phyloP scores from a whole-genome alignment of 2,329 filamentous ascomycete genomes.

The Alternaria incomplexa region DNA sequence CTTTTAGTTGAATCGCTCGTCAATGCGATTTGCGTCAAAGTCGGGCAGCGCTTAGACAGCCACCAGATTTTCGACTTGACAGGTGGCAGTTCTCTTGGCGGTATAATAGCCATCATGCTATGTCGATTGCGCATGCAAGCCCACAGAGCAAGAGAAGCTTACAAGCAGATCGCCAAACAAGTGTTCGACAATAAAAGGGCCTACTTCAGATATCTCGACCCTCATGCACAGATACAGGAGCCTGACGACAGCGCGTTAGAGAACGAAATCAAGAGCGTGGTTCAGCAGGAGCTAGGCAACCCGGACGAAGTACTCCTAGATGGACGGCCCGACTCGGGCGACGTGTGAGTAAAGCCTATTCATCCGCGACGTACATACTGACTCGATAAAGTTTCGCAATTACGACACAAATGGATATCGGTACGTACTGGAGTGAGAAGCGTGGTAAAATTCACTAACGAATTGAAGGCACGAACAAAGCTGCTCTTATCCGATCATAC shows the following conservation, averaged over 20 bases:
- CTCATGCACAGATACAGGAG: conserved; percentile 10
- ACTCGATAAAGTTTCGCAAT: conserved; percentile 32
- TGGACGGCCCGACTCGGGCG: conserved; percentile 28
- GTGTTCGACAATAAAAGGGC: conserved; percentile 35
- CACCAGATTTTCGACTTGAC: conserved; percentile 43
- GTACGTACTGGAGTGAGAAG: conserved; percentile 1
- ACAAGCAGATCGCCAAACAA: conserved; percentile 30
- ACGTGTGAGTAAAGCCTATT: conserved; percentile 31
- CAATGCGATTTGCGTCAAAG: conserved; percentile 37
- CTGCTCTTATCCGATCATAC: conserved; percentile 40
- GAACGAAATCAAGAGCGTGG: conserved; percentile 26
- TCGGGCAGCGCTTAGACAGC: conserved; percentile 30
- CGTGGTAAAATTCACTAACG: neutral
- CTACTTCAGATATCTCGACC: conserved; percentile 35
- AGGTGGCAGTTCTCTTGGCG: conserved; percentile 36
- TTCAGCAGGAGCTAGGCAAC: conserved; percentile 24
- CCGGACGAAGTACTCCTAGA: conserved; percentile 33
- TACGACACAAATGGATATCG: conserved; percentile 36
- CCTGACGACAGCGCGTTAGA: conserved; percentile 26
- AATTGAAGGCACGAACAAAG: conserved; percentile 24
- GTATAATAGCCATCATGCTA: conserved; percentile 38
- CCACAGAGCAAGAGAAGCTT: conserved; percentile 38
- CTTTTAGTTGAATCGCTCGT: conserved; percentile 40
- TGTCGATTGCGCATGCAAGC: conserved; percentile 39
- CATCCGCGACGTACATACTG: neutral